Evolutionary conservation across 179 eudicot species (phyloP).

Genomic region (Silene vulgaris): DNA sequence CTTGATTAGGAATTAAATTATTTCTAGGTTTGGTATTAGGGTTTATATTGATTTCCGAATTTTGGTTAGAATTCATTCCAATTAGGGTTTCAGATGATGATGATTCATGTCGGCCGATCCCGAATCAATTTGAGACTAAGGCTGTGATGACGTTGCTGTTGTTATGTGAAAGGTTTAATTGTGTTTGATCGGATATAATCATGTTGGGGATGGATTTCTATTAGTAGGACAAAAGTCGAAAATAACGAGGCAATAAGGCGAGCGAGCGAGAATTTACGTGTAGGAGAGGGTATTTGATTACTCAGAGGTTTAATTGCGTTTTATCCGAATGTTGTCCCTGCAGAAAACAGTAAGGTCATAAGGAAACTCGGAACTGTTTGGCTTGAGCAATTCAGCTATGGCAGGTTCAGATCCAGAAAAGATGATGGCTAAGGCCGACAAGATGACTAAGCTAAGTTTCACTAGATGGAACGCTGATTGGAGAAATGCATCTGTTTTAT

Average conservation of each 20-base stretch:
- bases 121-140: no score
- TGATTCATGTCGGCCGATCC: no score
- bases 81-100: no score
- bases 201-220: background rate
- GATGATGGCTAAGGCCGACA: conserved; percentile 38
- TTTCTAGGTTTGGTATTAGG: no score
- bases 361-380: background rate
- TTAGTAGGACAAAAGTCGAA: no score
- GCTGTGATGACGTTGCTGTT: no score
- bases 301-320: background rate
- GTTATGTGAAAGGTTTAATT: background rate
- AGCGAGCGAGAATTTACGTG: no score
- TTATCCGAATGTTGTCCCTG: background rate
- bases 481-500: conserved; percentile 59
- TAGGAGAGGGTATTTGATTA: background rate
- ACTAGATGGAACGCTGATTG: conserved; percentile 95
- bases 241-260: no score
- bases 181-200: background rate
- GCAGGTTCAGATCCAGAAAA: conserved; percentile 39
- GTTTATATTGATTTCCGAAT: no score
- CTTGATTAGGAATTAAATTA: no score
- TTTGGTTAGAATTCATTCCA: no score
- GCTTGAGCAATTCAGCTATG: conserved; percentile 25
- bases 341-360: background rate
- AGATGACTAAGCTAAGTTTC: conserved; percentile 57